phyloP scores from a whole-genome alignment of 169 alveolate genomes.

The Amoebophrya sp. region DNA sequence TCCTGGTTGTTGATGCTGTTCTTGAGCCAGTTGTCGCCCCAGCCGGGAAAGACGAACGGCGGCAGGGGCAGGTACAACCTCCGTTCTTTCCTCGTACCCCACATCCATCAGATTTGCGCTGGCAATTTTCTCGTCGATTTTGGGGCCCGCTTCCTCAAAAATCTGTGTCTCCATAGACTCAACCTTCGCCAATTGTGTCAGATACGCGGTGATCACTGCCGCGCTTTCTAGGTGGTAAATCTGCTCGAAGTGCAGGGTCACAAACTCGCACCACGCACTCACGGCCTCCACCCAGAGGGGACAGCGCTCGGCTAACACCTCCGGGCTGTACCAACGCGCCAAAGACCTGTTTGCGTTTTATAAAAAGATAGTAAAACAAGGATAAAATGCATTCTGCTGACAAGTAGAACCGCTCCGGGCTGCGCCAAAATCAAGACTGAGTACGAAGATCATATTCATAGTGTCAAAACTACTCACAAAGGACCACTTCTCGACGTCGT shows the following conservation, averaged over 20 bases:
- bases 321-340: no score
- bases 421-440: no score
- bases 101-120: neutral
- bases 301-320: neutral
- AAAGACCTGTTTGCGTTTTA: no score
- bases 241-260: neutral
- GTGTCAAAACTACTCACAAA: no score
- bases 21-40: neutral
- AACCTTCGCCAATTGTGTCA: neutral
- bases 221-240: neutral
- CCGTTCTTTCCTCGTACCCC: neutral
- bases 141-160: neutral
- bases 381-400: no score
- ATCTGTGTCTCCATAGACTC: neutral
- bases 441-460: no score
- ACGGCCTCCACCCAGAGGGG: neutral
- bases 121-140: neutral
- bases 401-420: no score
- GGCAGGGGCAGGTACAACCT: neutral
- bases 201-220: neutral
- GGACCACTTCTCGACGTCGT: no score
- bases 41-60: neutral
- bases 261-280: neutral
- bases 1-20: neutral
- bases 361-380: no score